Evolutionary conservation across 805 yeast genomes (phyloP), one percentile per base, ranked within the genome.

Genomic region (Metschnikowia aberdeeniae): DNA sequence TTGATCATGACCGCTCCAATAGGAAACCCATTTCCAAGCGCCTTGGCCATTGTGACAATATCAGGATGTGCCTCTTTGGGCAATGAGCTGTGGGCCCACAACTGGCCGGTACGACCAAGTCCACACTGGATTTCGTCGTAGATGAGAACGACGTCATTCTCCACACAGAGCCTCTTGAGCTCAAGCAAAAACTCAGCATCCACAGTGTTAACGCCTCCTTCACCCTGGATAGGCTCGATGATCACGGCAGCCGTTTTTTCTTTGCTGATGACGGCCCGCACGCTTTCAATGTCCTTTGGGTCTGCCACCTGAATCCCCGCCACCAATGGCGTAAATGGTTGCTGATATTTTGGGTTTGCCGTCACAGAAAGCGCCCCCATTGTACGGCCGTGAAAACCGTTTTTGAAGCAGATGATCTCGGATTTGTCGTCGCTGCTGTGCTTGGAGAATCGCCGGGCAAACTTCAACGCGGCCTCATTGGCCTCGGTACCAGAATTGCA

Each of bases 111-210:
- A 64, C 99, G 82, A 13, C 97, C 96, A 55, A 92, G 75, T 13
- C 99, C 99, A 74, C 96, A 89, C 67, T 92, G 99, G 58, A 92
- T 92, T 70, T 92, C 99, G 69, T 92, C 99, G 63, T 82, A 89
- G 52, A 92, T 90, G 47, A 92, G 77, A 28, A 88, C 61, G 9
- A 86, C 95, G 44, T 85, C 81, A 54, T 83, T 75, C 45, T 82
- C 75, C 45, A 70, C 68, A 62, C 97, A 88, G 45, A 86, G 66
- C 56, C 77, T 64, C 54, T 84, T 82, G 61, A 92, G 69, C 40
- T 79, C 80, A 4, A 72, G 60, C 50, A 92, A 72, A 60, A 87
- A 89, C 35, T 81, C 86, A 0, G 66, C 54, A 32, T 77, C 73
- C 47, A 88, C 77, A 17, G 84, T 80, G 58, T 82, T 80, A 14